Evolutionary conservation across 345 rosid species (phyloP).

Genomic region (Heritiera littoralis): DNA sequence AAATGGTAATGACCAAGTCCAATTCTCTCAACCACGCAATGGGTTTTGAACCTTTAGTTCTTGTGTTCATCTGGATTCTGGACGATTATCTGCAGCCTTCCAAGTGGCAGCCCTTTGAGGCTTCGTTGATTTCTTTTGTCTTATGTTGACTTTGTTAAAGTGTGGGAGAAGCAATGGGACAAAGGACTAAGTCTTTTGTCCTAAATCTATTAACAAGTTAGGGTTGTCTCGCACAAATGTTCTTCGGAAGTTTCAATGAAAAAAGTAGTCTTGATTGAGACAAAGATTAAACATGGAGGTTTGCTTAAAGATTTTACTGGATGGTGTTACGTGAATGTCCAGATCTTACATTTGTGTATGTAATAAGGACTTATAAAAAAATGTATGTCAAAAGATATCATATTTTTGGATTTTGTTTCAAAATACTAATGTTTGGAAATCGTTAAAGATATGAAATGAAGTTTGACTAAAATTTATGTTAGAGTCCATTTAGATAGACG

Average conservation of each 20-base stretch:
- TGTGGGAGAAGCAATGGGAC: background rate
- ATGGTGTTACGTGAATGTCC: too few relatives aligned
- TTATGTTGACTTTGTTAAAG: slow-evolving; percentile 36
- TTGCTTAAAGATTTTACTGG: too few relatives aligned
- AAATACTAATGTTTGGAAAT: background rate
- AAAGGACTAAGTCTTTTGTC: background rate
- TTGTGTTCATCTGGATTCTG: slow-evolving; percentile 31
- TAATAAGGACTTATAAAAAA: too few relatives aligned
- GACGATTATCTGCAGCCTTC: slow-evolving; percentile 33
- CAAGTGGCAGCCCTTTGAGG: slow-evolving; percentile 42
- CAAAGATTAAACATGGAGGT: background rate
- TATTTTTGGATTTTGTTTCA: background rate
- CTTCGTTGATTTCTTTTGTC: slow-evolving; percentile 11
- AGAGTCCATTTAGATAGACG: too few relatives aligned
- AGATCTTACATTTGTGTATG: too few relatives aligned
- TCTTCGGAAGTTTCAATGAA: background rate
- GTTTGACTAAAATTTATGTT: too few relatives aligned
- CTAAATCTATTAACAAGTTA: background rate
- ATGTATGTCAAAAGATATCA: background rate
- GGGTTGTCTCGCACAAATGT: background rate
- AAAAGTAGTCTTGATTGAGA: background rate
- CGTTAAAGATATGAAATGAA: background rate
- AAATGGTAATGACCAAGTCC: slow-evolving; percentile 20
- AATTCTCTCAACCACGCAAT: background rate
- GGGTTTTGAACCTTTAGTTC: slow-evolving; percentile 29